A percentile compares a stretch with the other conserved stretches of the same genome.
Conservation (phyloP, 371 early-diverging fungal species). For the Blakeslea trispora region DNA sequence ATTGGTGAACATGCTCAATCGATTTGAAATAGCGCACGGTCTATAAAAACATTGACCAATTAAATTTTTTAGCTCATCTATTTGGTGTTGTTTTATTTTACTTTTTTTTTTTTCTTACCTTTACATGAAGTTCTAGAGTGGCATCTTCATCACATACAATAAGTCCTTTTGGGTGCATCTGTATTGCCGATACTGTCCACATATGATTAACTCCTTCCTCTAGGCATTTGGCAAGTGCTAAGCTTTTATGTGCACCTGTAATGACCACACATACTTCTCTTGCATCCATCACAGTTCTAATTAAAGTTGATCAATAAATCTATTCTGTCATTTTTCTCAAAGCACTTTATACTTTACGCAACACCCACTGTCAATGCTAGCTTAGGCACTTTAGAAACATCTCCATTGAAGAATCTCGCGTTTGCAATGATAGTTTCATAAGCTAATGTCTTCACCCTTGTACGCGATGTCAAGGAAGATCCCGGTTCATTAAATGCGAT, state of each 20-base stretch:
- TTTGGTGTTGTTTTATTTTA: neutral
- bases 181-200: constrained; percentile 93
- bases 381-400: constrained; percentile 87
- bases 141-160: constrained; percentile 92
- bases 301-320: neutral
- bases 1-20: constrained; percentile 76
- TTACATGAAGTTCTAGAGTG: constrained; percentile 86
- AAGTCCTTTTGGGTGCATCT: constrained; percentile 85
- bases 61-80: no score
- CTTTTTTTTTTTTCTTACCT: no score
- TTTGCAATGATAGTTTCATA: constrained; percentile 92
- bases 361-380: constrained; percentile 89
- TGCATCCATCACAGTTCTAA: constrained; percentile 84
- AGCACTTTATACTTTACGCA: constrained; percentile 59
- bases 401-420: constrained; percentile 86
- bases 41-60: neutral
- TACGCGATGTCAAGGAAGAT: constrained; percentile 82
- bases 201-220: constrained; percentile 89
- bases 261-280: constrained; percentile 86
- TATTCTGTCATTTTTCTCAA: neutral
- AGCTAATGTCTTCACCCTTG: constrained; percentile 87
- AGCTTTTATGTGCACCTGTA: constrained; percentile 77
- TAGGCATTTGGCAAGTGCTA: constrained; percentile 84
- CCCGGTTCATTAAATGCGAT: constrained; percentile 94
- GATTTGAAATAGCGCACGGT: constrained; percentile 45